Conservation (phyloP, 2,329 filamentous ascomycete genomes). For the Colletotrichum higginsianum region DNA sequence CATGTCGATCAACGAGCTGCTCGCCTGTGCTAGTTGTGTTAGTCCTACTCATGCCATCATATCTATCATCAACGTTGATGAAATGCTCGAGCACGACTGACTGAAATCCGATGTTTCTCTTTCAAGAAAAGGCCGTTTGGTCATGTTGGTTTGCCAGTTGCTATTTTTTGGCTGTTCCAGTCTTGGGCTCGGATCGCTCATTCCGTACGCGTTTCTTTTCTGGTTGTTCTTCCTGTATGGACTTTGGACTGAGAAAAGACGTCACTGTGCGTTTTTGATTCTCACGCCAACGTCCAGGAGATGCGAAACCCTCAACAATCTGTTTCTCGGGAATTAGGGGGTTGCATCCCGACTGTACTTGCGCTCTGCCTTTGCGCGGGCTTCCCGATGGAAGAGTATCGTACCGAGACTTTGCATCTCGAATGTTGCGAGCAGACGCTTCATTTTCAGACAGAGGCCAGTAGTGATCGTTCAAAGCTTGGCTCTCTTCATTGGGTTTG, state of each 20-base stretch:
- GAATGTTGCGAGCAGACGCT: not conserved
- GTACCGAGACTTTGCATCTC: not conserved
- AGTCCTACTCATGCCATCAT: not conserved
- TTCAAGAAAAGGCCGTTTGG: not conserved
- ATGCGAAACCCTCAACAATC: not conserved
- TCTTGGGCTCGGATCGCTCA: not conserved
- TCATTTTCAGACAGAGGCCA: not conserved
- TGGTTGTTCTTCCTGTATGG: not conserved
- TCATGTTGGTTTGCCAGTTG: no score
- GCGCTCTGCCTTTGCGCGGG: constrained; percentile 12
- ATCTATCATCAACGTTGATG: constrained; percentile 2
- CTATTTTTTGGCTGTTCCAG: not conserved
- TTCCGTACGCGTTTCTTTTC: constrained; percentile 16
- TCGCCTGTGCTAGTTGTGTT: not conserved
- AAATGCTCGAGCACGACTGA: constrained; percentile 5
- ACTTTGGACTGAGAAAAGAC: constrained; percentile 5
- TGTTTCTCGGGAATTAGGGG: constrained; percentile 5
- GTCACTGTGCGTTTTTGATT: constrained; percentile 10
- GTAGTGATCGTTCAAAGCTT: not conserved
- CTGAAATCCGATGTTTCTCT: not conserved
- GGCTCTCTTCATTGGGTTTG: not conserved
- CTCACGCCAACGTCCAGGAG: not conserved
- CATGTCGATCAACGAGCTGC: not conserved
- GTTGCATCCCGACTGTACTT: not conserved
- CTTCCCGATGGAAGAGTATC: not conserved